A percentile compares a stretch with the other conserved stretches of the same genome.
phyloP scores from a whole-genome alignment of 441 rosid species.

The Geranium incanum region DNA sequence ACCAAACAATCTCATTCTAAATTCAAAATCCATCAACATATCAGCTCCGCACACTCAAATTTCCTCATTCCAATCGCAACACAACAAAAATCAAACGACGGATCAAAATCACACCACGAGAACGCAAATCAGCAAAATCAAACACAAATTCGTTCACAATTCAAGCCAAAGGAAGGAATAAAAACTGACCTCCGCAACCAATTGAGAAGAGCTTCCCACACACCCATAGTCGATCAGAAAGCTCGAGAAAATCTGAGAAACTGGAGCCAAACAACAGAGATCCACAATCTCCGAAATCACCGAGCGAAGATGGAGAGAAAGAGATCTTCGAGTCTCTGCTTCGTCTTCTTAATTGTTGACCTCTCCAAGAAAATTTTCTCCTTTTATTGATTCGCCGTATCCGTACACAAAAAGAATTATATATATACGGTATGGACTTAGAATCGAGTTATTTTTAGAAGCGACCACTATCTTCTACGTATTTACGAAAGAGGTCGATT shows the following conservation, averaged over 20 bases:
- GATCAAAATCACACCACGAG: too few relatives aligned
- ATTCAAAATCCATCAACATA: too few relatives aligned
- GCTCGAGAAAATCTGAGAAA: background rate
- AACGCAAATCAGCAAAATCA: too few relatives aligned
- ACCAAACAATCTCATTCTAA: too few relatives aligned
- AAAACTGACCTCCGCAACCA: slow-evolving; percentile 55
- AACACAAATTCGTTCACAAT: too few relatives aligned
- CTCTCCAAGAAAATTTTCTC: background rate
- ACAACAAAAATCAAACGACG: too few relatives aligned
- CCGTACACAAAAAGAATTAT: background rate
- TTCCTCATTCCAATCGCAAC: too few relatives aligned
- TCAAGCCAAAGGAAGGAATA: background rate
- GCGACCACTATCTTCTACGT: background rate
- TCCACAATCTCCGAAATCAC: background rate
- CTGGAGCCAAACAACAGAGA: background rate
- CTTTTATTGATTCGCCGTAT: slow-evolving; percentile 14
- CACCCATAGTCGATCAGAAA: slow-evolving; percentile 35
- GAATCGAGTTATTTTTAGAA: background rate
- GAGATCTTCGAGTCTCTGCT: background rate
- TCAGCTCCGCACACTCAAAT: too few relatives aligned
- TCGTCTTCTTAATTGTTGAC: background rate
- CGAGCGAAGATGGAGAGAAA: too few relatives aligned
- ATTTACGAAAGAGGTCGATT: background rate
- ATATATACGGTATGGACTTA: background rate
- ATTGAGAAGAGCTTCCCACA: slow-evolving; percentile 63